Evolutionary conservation across 1,284 basidiomycete genomes (phyloP).

Genomic region (Lignosus rhinocerotis): DNA sequence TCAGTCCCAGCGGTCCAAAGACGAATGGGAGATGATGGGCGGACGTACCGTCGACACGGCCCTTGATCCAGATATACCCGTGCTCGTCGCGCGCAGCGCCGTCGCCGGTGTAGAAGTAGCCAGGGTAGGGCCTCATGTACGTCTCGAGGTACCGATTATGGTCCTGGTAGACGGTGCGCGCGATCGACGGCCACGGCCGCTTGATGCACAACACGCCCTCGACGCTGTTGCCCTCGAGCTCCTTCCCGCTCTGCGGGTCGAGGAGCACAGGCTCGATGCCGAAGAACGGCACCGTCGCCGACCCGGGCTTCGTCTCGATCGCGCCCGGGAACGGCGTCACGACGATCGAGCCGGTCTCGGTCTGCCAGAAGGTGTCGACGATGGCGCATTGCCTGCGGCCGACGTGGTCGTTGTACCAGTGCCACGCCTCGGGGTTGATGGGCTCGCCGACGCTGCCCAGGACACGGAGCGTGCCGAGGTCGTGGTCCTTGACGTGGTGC

Average conservation of each 20-base stretch:
- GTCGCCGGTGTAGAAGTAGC: slow-evolving; percentile 95
- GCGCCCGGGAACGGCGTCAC: slow-evolving; percentile 96
- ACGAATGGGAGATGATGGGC: no score
- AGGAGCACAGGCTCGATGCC: slow-evolving; percentile 90
- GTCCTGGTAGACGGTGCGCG: slow-evolving; percentile 92
- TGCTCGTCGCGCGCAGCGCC: slow-evolving; percentile 93
- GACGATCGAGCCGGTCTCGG: slow-evolving; percentile 95
- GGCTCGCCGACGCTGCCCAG: slow-evolving; percentile 96
- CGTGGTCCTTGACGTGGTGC: slow-evolving; percentile 84
- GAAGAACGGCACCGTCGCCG: slow-evolving; percentile 97
- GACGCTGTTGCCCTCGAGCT: slow-evolving; percentile 79
- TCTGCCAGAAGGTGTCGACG: slow-evolving; percentile 98
- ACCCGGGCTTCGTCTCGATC: slow-evolving; percentile 94
- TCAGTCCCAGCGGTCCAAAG: no score
- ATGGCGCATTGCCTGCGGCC: slow-evolving; percentile 90
- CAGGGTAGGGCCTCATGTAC: slow-evolving; percentile 92
- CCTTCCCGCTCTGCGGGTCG: slow-evolving; percentile 79
- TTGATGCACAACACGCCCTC: slow-evolving; percentile 91
- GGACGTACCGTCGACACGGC: slow-evolving; percentile 86
- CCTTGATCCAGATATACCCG: slow-evolving; percentile 99
- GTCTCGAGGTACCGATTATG: slow-evolving; percentile 84
- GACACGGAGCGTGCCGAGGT: slow-evolving; percentile 84
- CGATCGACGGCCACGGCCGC: slow-evolving; percentile 94
- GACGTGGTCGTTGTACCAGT: slow-evolving; percentile 97
- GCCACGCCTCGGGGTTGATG: slow-evolving; percentile 99